Conservation (phyloP, 306 rosid genomes). For the Quercus berberidifolia region DNA sequence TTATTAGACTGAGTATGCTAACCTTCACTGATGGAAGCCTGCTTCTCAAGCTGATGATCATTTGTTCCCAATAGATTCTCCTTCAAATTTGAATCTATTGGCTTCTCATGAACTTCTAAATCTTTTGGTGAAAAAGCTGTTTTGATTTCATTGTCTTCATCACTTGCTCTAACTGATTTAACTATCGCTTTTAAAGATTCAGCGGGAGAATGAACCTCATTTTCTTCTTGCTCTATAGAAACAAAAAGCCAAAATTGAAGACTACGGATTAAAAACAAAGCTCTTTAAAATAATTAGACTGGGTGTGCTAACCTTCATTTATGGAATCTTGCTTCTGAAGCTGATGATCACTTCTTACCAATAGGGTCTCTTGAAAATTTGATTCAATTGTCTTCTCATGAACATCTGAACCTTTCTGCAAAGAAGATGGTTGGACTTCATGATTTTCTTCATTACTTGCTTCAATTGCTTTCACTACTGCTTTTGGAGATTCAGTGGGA, state of each 20-base stretch:
- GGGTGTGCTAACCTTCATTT: slow-evolving; percentile 44
- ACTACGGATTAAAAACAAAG: background rate
- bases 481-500: slow-evolving; percentile 23
- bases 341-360: slow-evolving; percentile 16
- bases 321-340: slow-evolving; percentile 33
- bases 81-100: slow-evolving; percentile 17
- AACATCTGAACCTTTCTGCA: slow-evolving; percentile 17
- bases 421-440: slow-evolving; percentile 18
- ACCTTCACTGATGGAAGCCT: slow-evolving; percentile 51
- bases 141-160: slow-evolving; percentile 19
- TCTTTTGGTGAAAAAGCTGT: slow-evolving; percentile 11
- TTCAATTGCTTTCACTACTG: slow-evolving; percentile 23
- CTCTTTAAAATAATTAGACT: background rate
- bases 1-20: slow-evolving; percentile 12
- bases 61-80: slow-evolving; percentile 18
- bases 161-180: slow-evolving; percentile 21
- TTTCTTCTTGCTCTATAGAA: slow-evolving; percentile 31
- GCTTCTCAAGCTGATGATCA: slow-evolving; percentile 28
- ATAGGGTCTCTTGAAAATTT: slow-evolving; percentile 16
- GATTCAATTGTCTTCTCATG: slow-evolving; percentile 21
- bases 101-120: slow-evolving; percentile 23
- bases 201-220: slow-evolving; percentile 25
- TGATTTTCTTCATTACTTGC: slow-evolving; percentile 1
- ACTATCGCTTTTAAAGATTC: slow-evolving; percentile 20
- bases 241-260: background rate